A percentile compares a stretch with the other conserved stretches of the same genome.
phyloP scores from a whole-genome alignment of 2,329 filamentous ascomycete genomes.

The Claviceps sp. region DNA sequence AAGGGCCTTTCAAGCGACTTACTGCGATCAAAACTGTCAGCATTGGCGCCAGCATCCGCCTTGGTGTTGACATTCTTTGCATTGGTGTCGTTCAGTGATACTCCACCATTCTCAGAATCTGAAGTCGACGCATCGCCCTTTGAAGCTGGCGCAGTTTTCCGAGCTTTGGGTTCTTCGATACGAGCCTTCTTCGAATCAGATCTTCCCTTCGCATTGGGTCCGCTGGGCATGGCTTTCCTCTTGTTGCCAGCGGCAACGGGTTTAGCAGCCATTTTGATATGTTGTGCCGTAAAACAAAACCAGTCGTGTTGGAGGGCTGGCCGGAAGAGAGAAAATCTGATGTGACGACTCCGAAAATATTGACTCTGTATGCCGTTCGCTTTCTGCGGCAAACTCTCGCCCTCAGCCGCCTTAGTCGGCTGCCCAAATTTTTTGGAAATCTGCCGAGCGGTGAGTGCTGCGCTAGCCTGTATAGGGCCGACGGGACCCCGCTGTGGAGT shows the following conservation, averaged over 20 bases:
- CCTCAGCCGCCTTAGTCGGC: background rate
- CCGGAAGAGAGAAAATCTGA: background rate
- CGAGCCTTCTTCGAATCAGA: conserved; percentile 38
- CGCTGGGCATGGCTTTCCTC: conserved; percentile 36
- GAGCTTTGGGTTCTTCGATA: conserved; percentile 21
- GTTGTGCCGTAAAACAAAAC: background rate
- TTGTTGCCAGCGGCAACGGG: conserved; percentile 35
- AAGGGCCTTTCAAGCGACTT: conserved; percentile 10
- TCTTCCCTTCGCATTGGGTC: conserved; percentile 23
- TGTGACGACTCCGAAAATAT: background rate
- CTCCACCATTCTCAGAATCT: conserved; percentile 37
- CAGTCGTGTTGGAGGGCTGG: background rate
- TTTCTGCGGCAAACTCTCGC: background rate
- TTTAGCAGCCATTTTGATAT: conserved; percentile 33
- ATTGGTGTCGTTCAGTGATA: conserved; percentile 25
- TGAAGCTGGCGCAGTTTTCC: conserved; percentile 16
- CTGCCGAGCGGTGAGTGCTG: conserved; percentile 22
- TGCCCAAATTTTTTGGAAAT: conserved; percentile 13
- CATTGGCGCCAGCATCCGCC: conserved; percentile 17
- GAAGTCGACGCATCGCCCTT: conserved; percentile 29
- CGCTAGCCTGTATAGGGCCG: conserved; percentile 10
- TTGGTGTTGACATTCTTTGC: conserved; percentile 18
- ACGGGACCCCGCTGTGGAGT: conserved; percentile 8
- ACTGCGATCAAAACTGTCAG: conserved; percentile 30
- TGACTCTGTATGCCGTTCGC: too few species aligned